Evolutionary conservation across 805 yeast genomes (phyloP).

Genomic region (Metschnikowia gelsemii): DNA sequence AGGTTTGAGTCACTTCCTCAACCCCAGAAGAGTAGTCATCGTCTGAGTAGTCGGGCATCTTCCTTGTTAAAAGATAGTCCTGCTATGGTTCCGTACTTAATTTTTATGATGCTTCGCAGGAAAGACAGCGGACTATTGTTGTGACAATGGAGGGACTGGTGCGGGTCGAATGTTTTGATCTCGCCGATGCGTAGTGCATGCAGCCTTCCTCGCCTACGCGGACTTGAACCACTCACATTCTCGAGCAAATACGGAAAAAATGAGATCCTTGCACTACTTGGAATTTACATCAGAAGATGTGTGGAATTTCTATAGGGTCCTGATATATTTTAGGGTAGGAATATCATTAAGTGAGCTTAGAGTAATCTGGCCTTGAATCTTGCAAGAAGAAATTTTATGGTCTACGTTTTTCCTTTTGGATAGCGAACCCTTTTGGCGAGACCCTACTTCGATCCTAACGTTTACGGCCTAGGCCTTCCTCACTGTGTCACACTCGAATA

Average conservation of each 20-base stretch:
- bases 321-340: no score
- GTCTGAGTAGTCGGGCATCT: conserved; percentile 18
- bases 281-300: no score
- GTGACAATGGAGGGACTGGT: conserved; percentile 1
- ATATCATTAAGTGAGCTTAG: no score
- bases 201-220: not conserved
- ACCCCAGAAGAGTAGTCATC: conserved; percentile 11
- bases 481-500: no score
- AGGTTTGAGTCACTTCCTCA: conserved; percentile 12
- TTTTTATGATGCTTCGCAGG: not conserved
- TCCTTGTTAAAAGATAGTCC: not conserved
- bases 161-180: conserved; percentile 8
- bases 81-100: not conserved
- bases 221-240: not conserved
- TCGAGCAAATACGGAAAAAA: not conserved
- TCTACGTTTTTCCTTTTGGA: no score
- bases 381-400: no score
- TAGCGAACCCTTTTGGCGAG: no score
- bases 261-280: no score
- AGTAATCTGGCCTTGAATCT: no score
- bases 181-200: not conserved
- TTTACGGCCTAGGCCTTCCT: no score
- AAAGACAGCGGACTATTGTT: not conserved
- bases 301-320: no score
- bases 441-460: no score